Evolutionary conservation across 768 basidiomycete genomes (phyloP).

Genomic region (Termitomyces titanicus): DNA sequence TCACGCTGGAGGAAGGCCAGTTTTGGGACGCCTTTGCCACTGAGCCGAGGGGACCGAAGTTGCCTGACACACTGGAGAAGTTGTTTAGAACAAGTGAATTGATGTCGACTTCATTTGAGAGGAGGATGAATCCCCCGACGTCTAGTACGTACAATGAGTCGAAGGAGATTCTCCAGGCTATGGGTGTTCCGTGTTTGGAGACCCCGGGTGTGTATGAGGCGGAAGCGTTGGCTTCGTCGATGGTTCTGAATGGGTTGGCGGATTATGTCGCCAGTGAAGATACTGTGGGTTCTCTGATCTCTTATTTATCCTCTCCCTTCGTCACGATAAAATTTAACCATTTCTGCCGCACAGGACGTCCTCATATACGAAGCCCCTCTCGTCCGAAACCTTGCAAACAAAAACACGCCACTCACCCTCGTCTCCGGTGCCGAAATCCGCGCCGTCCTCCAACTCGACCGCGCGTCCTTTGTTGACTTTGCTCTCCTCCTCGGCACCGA

Average conservation of each 20-base stretch:
- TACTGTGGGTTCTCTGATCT: conserved; percentile 51
- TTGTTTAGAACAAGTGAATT: conserved; percentile 44
- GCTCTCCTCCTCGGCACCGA: conserved; percentile 87
- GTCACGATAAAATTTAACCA: neutral
- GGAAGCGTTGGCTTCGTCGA: conserved; percentile 78
- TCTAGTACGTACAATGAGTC: conserved; percentile 65
- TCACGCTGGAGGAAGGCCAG: conserved; percentile 56
- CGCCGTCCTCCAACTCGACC: conserved; percentile 50
- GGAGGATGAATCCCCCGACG: conserved; percentile 61
- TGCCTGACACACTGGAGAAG: conserved; percentile 4
- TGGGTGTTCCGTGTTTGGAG: conserved; percentile 82
- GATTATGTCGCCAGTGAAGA: conserved; percentile 93
- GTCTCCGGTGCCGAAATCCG: conserved; percentile 67
- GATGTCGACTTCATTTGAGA: conserved; percentile 63
- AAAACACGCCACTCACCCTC: conserved; percentile 53
- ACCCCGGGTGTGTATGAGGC: conserved; percentile 72
- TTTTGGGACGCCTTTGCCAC: conserved; percentile 50
- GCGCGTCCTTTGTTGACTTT: conserved; percentile 72
- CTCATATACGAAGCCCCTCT: conserved; percentile 81
- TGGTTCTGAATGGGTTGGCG: conserved; percentile 70
- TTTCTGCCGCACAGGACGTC: conserved; percentile 53
- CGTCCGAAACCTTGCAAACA: conserved; percentile 69
- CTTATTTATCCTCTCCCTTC: neutral
- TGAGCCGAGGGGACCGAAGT: neutral
- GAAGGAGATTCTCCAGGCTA: conserved; percentile 62